Evolutionary conservation across 192 early-diverging fungal species (phyloP).

Genomic region (Nowakowskiella sp.): DNA sequence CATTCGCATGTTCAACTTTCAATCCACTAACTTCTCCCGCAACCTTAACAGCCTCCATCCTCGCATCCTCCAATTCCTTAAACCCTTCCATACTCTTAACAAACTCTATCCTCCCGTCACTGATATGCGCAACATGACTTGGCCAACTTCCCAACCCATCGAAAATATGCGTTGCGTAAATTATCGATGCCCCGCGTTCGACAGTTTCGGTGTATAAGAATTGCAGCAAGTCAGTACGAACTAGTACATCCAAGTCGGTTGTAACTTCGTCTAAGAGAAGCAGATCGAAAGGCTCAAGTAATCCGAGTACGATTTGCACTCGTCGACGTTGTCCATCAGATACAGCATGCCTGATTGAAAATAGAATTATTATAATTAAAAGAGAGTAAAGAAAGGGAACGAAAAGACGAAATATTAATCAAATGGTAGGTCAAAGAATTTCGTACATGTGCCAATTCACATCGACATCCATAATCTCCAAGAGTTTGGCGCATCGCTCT

Average conservation of each 20-base stretch:
- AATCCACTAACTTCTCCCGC: constrained; percentile 5
- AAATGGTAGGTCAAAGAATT: constrained; percentile 6
- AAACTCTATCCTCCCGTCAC: constrained; percentile 41
- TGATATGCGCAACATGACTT: constrained; percentile 63
- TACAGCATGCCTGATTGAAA: constrained; percentile 61
- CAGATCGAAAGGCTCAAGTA: constrained; percentile 59
- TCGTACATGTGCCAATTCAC: constrained; percentile 47
- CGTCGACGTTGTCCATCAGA: constrained; percentile 61
- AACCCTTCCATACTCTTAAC: constrained; percentile 39
- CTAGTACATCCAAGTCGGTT: constrained; percentile 71
- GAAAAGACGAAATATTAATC: no score
- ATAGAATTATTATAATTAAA: constrained; percentile 18
- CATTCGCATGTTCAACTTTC: no score
- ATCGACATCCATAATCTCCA: constrained; percentile 65
- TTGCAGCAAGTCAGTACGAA: constrained; percentile 55
- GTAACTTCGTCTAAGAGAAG: constrained; percentile 74
- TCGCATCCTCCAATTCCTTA: constrained; percentile 43
- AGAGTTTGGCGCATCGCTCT: constrained; percentile 50
- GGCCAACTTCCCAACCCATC: constrained; percentile 69
- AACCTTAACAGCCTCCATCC: constrained; percentile 1
- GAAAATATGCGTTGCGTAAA: constrained; percentile 81
- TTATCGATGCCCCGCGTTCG: constrained; percentile 50
- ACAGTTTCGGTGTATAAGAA: constrained; percentile 63
- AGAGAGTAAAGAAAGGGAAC: neutral
- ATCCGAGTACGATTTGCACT: constrained; percentile 69